These are phyloP conservation scores for Colletotrichum ledebouriae DNA, from an alignment of 2,329 filamentous ascomycete genomes.

Conservation along the genomic window DNA sequence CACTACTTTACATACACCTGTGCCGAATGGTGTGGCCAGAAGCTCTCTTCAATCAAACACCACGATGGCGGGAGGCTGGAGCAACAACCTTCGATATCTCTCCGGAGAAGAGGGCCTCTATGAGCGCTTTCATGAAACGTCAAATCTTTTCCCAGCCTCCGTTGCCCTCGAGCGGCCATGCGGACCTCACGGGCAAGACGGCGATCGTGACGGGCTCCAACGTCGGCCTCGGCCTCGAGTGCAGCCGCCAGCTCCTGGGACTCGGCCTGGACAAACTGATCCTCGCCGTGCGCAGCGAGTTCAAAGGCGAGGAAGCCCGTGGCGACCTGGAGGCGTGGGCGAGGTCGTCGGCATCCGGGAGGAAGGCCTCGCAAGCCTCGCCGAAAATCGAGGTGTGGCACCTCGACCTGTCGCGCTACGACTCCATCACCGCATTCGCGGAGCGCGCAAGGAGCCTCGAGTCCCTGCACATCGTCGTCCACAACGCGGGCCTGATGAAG, in stretches of 20 bases:
- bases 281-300: conserved; percentile 50
- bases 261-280: conserved; percentile 49
- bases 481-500: conserved; percentile 54
- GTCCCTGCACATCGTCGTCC: conserved; percentile 55
- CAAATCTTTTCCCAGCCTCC: too few relatives aligned
- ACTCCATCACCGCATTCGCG: conserved; percentile 56
- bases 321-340: conserved; percentile 19
- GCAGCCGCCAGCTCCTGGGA: conserved; percentile 45
- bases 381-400: conserved; percentile 51
- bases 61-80: too few relatives aligned
- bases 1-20: too few relatives aligned
- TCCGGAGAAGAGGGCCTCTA: too few relatives aligned
- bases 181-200: conserved; percentile 9
- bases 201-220: conserved; percentile 48
- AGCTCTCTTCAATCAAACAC: too few relatives aligned
- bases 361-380: not conserved
- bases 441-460: conserved; percentile 49
- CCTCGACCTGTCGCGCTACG: conserved; percentile 56
- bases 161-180: too few relatives aligned
- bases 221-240: conserved; percentile 46
- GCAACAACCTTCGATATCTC: too few relatives aligned
- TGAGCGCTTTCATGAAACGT: too few relatives aligned
- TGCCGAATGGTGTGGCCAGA: too few relatives aligned
- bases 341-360: too few relatives aligned
- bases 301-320: conserved; percentile 47